Evolutionary conservation across 192 early-diverging fungal species (phyloP), one percentile per base, ranked within the genome.

Genomic region (Glomus cerebriforme): DNA sequence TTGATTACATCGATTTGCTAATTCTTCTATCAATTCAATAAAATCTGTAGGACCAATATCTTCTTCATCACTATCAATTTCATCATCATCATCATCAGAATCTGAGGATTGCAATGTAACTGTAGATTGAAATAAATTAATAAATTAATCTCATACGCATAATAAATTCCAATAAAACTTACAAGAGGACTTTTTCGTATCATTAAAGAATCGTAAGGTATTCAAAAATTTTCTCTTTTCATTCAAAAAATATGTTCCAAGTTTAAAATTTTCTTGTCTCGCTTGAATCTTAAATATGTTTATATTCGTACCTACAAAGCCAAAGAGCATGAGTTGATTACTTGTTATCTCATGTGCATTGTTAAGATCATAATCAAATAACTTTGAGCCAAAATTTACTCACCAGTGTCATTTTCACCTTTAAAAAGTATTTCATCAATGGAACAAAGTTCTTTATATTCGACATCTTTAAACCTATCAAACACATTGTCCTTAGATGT

Each of bases 1-100:
- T 5, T 49, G 69, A 47, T 17, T 24, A 45, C 69, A 72, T 24
- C 45, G n/a, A 43, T 47, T 39, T 37, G 27, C 31, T 49, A 72
- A 35, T 12, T 72, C 69, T 72, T 72, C 22, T 7, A 72, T 72
- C 19, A 72, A 39, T 27, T 72, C 69, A 72, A 29, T 2, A 65
- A 17, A 2, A 65, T 65, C 63, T 17, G 15, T 65, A 15, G 26
- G 15, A 29, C 8, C 17, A 32, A 65, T 31, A 17, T 65, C 63
- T 29, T 65, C 63, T 15, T 65, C 63, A 5, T 65, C 63, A 32
- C 63, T 65, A 27, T 65, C 63, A 17, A 27, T 31, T 31, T 31
- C 31, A 1, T 65, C 63, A 65, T 27, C 63, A 32, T 65, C 63
- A 65, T 32, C 63, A 29, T 31, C 26, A 32, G 63, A 31, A 29